phyloP scores from a whole-genome alignment of 371 early-diverging fungal species.

The Pancytospora epiphaga region DNA sequence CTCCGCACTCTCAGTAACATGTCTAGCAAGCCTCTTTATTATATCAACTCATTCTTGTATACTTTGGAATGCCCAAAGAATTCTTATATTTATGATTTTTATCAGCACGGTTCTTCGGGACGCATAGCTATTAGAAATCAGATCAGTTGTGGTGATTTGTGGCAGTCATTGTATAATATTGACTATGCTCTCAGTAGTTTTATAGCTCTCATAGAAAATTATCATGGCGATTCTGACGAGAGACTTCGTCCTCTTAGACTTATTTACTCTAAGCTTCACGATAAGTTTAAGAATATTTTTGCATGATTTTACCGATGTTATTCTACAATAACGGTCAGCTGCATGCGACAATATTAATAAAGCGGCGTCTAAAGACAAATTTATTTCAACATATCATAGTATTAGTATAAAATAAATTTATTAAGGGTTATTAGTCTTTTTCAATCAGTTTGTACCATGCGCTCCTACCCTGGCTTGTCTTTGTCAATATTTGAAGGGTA shows the following conservation, averaged over 20 bases:
- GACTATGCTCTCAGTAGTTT: conserved; percentile 37
- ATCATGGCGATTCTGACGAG: conserved; percentile 29
- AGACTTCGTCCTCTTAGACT: conserved; percentile 15
- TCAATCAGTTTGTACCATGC: no score
- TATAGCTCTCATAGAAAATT: conserved; percentile 27
- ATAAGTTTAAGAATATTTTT: conserved; percentile 52
- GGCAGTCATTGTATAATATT: conserved; percentile 34
- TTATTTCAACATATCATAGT: no score
- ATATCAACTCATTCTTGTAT: conserved; percentile 29
- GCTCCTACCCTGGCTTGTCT: no score
- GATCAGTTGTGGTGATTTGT: conserved; percentile 54
- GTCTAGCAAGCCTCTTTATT: neutral
- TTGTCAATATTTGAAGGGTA: no score
- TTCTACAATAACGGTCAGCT: no score
- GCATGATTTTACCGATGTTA: no score
- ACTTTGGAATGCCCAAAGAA: conserved; percentile 37
- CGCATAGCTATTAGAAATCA: conserved; percentile 40
- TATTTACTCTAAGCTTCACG: conserved; percentile 39
- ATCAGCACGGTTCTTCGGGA: conserved; percentile 31
- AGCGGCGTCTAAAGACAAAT: no score
- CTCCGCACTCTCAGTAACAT: conserved; percentile 11
- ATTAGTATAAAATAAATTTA: no score
- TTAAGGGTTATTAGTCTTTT: no score
- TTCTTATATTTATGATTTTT: conserved; percentile 57
- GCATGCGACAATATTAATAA: no score